Evolutionary conservation across 1,284 basidiomycete species (phyloP).

Genomic region (Apiotrichum gamsii): DNA sequence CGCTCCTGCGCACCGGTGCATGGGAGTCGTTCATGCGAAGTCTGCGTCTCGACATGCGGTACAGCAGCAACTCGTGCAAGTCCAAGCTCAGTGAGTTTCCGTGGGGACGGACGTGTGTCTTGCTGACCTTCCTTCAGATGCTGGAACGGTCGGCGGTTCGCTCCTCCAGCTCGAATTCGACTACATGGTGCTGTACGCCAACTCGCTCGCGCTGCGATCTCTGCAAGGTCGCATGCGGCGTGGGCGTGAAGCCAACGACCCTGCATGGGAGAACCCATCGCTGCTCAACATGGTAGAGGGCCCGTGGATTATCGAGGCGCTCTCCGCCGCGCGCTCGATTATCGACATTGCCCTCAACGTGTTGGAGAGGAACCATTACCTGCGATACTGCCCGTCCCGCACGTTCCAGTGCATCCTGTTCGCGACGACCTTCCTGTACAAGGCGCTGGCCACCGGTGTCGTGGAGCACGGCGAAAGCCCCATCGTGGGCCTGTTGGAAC

Average conservation of each 20-base stretch:
- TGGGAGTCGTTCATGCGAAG: constrained; percentile 13
- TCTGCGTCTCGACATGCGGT: constrained; percentile 6
- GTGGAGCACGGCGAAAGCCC: constrained; percentile 9
- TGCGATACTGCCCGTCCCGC: constrained; percentile 6
- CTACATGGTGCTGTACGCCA: constrained; percentile 12
- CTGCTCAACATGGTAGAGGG: constrained; percentile 15
- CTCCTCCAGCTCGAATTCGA: constrained; percentile 11
- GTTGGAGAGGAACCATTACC: constrained; percentile 3
- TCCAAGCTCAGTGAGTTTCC: constrained; percentile 4
- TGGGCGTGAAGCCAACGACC: constrained; percentile 3
- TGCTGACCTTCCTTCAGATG: too few relatives aligned
- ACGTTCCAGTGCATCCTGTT: constrained; percentile 14
- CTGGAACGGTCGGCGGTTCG: constrained; percentile 4
- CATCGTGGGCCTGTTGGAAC: constrained; percentile 3
- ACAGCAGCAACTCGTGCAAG: constrained; percentile 1
- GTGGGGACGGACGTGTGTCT: too few relatives aligned
- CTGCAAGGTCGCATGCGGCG: constrained; percentile 10
- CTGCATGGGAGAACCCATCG: constrained; percentile 5
- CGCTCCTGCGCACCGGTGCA: constrained; percentile 8
- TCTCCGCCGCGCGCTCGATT: constrained; percentile 8
- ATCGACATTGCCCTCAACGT: constrained; percentile 10
- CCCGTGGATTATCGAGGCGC: constrained; percentile 13
- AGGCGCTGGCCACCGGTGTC: constrained; percentile 11
- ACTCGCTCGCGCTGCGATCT: constrained; percentile 8
- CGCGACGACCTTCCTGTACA: constrained; percentile 15